phyloP scores from a whole-genome alignment of 192 early-diverging fungal species.

The Geranomyces michiganensis region DNA sequence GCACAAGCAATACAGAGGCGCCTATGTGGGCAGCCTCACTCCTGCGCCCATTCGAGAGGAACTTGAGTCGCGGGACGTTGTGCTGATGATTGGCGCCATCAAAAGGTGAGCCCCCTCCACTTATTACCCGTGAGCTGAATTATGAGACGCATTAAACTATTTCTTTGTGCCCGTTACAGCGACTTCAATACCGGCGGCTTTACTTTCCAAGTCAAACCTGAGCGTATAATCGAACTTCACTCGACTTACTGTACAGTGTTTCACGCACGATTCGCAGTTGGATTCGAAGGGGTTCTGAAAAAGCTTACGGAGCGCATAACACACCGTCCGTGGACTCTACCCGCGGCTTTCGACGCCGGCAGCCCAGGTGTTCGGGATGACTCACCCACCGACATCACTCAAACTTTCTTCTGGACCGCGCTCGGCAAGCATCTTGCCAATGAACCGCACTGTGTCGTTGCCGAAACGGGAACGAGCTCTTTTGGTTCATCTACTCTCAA shows the following conservation, averaged over 20 bases:
- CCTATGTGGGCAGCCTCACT: slow-evolving; percentile 45
- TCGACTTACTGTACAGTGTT: slow-evolving; percentile 41
- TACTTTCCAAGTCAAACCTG: slow-evolving; percentile 42
- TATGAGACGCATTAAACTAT: too few species aligned
- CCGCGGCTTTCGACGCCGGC: not conserved
- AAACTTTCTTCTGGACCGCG: slow-evolving; percentile 49
- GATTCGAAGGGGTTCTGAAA: slow-evolving; percentile 40
- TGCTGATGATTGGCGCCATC: slow-evolving; percentile 47
- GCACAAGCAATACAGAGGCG: slow-evolving; percentile 43
- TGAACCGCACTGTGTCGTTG: slow-evolving; percentile 38
- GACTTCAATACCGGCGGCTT: slow-evolving; percentile 61
- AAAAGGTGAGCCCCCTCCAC: slow-evolving; percentile 29
- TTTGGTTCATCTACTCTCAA: slow-evolving; percentile 46
- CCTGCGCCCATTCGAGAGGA: slow-evolving; percentile 38
- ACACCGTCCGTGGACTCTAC: slow-evolving; percentile 17
- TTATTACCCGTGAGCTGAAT: too few species aligned
- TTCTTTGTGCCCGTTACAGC: not conserved
- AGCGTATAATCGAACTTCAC: slow-evolving; percentile 45
- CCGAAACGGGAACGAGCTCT: slow-evolving; percentile 51
- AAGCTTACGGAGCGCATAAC: slow-evolving; percentile 12
- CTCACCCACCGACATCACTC: slow-evolving; percentile 30
- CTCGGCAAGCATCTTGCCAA: slow-evolving; percentile 37
- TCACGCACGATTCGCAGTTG: slow-evolving; percentile 45
- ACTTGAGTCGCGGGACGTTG: slow-evolving; percentile 42
- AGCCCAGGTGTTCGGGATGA: slow-evolving; percentile 11